These are phyloP conservation scores for Fraxinus albicans DNA, from an alignment of 305 asterid genomes.

Conservation along the genomic window DNA sequence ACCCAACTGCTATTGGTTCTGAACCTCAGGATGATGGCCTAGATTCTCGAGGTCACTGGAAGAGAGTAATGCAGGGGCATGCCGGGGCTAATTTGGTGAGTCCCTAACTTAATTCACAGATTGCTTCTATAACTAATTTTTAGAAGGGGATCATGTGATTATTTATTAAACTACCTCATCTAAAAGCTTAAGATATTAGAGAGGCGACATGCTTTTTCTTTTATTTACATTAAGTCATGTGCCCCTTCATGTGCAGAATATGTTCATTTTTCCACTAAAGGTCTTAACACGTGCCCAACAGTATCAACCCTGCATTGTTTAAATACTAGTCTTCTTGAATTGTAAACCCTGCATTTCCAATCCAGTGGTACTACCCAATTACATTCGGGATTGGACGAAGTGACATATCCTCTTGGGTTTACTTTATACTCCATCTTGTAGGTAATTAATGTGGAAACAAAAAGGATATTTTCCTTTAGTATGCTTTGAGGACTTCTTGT, in stretches of 20 bases:
- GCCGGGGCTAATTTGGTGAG: slow-evolving; percentile 95
- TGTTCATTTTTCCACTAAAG: neutral
- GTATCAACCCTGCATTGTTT: neutral
- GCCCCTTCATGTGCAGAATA: neutral
- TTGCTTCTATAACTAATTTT: slow-evolving; percentile 7
- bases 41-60: slow-evolving; percentile 98
- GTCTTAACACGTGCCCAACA: neutral
- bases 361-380: neutral
- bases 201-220: too few species aligned
- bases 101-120: slow-evolving; percentile 6
- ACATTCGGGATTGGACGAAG: neutral
- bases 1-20: slow-evolving; percentile 97
- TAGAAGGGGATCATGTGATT: neutral
- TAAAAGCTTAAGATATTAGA: neutral
- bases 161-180: neutral
- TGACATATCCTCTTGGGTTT: neutral
- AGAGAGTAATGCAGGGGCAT: slow-evolving; percentile 98
- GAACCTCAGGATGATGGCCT: slow-evolving; percentile 93
- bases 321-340: slow-evolving; percentile 7
- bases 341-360: neutral
- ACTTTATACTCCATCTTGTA: neutral
- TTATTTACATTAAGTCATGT: neutral
- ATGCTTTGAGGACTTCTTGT: neutral
- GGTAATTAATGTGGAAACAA: neutral
- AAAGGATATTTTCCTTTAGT: neutral